Base-by-base conservation (phyloP, 148 eudicot genomes). In the Silene latifolia region DNA sequence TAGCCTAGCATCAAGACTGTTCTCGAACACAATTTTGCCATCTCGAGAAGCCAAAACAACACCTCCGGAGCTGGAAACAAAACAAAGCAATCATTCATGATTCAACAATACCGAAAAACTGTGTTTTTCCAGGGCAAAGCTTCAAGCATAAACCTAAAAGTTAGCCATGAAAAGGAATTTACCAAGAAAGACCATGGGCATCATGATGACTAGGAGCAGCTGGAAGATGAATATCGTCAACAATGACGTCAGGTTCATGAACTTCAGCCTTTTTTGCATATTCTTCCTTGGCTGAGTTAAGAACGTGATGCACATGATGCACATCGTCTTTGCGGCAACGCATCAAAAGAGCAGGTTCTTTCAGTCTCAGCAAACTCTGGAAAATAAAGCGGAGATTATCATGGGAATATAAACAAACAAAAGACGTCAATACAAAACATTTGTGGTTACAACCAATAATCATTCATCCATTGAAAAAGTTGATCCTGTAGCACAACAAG, bases 21-120 rank as follows among this genome's bases (percentile, higher is more conserved):
- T 92, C 81, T 95, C 98, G 53, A 75, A 88, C 76, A 92, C 98
- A 75, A 95, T 95, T 82, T 92, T 95, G 51, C 98, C 98, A 86
- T 95, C 98, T 77, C 93, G 87, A 76, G 98, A 95, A 79, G 97
- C 98, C 92, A 92, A 53, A 24, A 92, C 97, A 25, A 95, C 93
- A 63, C 98, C 98, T 76, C 98, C 97, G 80, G 97, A 75, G 79
- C 98, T 95, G 78, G 35, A 85, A 80, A 81, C 66, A n/a, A 85
- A n/a, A 56, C n/a, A 51, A 27, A 66, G 25, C n/a, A n/a, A n/a
- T n/a, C n/a, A n/a, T n/a, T 24, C 61, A 65, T 32, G 23, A 23
- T 18, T 20, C 71, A 69, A 14, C 25, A 74, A 25, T 39, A 27
- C 47, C 1, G 14, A 32, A 35, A 63, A 72, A 54, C 11, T 5